Evolutionary conservation across 768 basidiomycete genomes (phyloP).

Genomic region (Sporobolomyces pararoseus): DNA sequence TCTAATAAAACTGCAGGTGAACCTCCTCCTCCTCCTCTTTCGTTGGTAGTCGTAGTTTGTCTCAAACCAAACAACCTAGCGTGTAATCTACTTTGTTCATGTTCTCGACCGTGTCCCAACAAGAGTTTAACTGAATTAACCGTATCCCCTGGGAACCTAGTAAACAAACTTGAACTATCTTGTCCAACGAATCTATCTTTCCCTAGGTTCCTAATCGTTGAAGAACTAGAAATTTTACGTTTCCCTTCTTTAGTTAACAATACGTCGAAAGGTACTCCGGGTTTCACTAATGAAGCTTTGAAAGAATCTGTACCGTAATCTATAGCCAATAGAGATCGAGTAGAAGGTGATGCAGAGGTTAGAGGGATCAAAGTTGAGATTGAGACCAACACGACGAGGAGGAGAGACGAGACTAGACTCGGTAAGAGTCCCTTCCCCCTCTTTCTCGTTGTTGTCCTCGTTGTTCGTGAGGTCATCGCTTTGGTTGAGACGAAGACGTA

Average conservation of each 20-base stretch:
- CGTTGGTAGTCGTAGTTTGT: slow-evolving; percentile 50
- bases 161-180: slow-evolving; percentile 74
- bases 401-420: too few species aligned
- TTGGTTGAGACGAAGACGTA: too few species aligned
- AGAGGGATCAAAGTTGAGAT: too few species aligned
- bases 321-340: slow-evolving; percentile 73
- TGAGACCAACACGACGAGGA: too few species aligned
- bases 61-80: slow-evolving; percentile 17
- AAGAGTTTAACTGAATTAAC: slow-evolving; percentile 81
- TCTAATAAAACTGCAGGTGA: slow-evolving; percentile 63
- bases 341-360: neutral
- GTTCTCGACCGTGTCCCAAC: slow-evolving; percentile 49
- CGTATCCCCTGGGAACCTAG: slow-evolving; percentile 82
- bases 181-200: slow-evolving; percentile 82
- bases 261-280: slow-evolving; percentile 90
- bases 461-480: too few species aligned
- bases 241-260: slow-evolving; percentile 95
- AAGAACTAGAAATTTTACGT: slow-evolving; percentile 83
- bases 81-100: slow-evolving; percentile 34
- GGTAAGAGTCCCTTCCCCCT: too few species aligned
- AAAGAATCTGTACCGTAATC: slow-evolving; percentile 99
- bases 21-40: too few species aligned
- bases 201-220: slow-evolving; percentile 84
- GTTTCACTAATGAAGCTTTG: slow-evolving; percentile 91
- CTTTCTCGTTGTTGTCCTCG: too few species aligned